Percentiles rank a stretch among this genome's conserved stretches.
Evolutionary conservation across 2,329 filamentous ascomycete genomes (phyloP).

Genomic region (Phyllosticta citriasiana): DNA sequence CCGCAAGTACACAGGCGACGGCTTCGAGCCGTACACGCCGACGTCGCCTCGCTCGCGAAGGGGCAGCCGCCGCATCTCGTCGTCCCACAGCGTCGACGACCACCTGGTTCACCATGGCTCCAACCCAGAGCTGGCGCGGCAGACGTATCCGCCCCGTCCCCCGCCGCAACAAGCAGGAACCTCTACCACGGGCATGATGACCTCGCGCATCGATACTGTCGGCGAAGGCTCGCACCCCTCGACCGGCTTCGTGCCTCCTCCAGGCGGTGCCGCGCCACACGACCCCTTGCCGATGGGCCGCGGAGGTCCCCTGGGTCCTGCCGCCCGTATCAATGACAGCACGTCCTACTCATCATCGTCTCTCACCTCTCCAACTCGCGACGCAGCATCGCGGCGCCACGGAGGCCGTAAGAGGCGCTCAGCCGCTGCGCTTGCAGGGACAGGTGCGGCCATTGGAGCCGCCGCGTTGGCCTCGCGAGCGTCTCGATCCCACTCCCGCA

Average conservation of each 20-base stretch:
- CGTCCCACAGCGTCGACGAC: neutral
- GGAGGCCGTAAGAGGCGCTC: slow-evolving; percentile 11
- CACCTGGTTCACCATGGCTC: neutral
- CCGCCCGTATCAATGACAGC: slow-evolving; percentile 4
- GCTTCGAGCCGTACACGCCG: slow-evolving; percentile 23
- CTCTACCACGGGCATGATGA: slow-evolving; percentile 17
- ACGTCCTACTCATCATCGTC: neutral
- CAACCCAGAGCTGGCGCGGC: slow-evolving; percentile 35
- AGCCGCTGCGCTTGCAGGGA: slow-evolving; percentile 8
- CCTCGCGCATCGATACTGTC: slow-evolving; percentile 14
- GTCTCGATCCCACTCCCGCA: slow-evolving; percentile 20
- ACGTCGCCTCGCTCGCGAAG: slow-evolving; percentile 20
- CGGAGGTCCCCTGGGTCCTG: slow-evolving; percentile 26
- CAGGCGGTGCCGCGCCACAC: slow-evolving; percentile 16
- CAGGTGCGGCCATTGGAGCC: slow-evolving; percentile 13
- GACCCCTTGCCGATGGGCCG: slow-evolving; percentile 24
- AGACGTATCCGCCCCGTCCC: slow-evolving; percentile 17
- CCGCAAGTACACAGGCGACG: slow-evolving; percentile 62
- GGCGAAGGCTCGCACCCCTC: slow-evolving; percentile 10
- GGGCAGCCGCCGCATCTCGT: slow-evolving; percentile 19
- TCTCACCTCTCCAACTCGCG: slow-evolving; percentile 11
- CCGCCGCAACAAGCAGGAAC: neutral
- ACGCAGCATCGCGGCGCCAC: slow-evolving; percentile 30
- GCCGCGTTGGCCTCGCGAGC: slow-evolving; percentile 20
- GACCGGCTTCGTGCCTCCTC: slow-evolving; percentile 17